Evolutionary conservation across 202 grass and related monocot species (phyloP).

Genomic region (Setaria viridis): DNA sequence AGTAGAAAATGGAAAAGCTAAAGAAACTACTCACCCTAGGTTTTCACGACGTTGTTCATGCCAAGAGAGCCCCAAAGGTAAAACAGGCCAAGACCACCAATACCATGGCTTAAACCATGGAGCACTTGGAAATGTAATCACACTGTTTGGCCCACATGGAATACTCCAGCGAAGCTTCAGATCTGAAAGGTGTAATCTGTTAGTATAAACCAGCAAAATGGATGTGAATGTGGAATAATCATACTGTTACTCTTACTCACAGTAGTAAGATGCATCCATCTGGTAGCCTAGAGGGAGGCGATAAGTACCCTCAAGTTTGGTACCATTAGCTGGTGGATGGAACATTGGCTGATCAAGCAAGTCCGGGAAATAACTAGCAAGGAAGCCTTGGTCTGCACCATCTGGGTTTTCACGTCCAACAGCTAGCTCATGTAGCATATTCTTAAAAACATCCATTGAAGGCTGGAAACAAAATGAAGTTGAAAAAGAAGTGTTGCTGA

Average conservation of each 20-base stretch:
- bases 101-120: slow-evolving; percentile 97
- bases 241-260: slow-evolving; percentile 57
- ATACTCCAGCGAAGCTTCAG: slow-evolving; percentile 91
- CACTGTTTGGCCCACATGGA: slow-evolving; percentile 80
- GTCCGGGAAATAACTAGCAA: slow-evolving; percentile 82
- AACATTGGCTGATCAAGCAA: slow-evolving; percentile 87
- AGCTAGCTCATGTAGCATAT: slow-evolving; percentile 84
- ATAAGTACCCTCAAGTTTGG: slow-evolving; percentile 76
- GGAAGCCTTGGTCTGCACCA: slow-evolving; percentile 87
- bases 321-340: slow-evolving; percentile 77
- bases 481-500: not conserved
- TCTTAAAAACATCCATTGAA: slow-evolving; percentile 74
- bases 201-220: slow-evolving; percentile 39
- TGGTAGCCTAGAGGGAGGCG: slow-evolving; percentile 94
- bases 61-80: slow-evolving; percentile 87
- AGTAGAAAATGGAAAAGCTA: not conserved
- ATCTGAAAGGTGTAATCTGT: slow-evolving; percentile 56
- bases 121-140: slow-evolving; percentile 88
- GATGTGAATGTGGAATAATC: slow-evolving; percentile 11
- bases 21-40: slow-evolving; percentile 61
- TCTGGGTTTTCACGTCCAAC: slow-evolving; percentile 77
- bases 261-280: slow-evolving; percentile 96
- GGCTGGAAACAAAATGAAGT: slow-evolving; percentile 59
- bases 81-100: slow-evolving; percentile 92
- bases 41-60: slow-evolving; percentile 71